phyloP scores from a whole-genome alignment of 2,329 filamentous ascomycete genomes.

The Podosphaera xanthii region DNA sequence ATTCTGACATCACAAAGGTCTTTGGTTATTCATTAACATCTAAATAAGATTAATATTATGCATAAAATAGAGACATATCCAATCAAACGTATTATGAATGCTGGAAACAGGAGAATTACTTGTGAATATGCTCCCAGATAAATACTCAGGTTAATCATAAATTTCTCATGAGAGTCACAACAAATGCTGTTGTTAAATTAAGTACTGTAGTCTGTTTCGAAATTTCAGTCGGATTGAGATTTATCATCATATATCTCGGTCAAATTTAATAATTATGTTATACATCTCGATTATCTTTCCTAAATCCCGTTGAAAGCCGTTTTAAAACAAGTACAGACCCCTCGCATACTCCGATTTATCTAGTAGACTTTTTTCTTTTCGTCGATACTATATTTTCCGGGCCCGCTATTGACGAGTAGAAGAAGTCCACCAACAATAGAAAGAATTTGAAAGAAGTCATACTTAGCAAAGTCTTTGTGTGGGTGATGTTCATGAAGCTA shows the following conservation, averaged over 20 bases:
- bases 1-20: no score
- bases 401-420: conserved; percentile 94
- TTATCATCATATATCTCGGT: conserved; percentile 1
- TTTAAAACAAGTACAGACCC: neutral
- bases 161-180: no score
- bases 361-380: conserved; percentile 99
- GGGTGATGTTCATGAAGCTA: conserved; percentile 94
- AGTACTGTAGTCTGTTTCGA: neutral
- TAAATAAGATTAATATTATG: no score
- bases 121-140: no score
- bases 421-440: conserved; percentile 95
- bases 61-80: no score
- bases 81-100: no score
- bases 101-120: no score
- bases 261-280: neutral
- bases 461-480: conserved; percentile 99
- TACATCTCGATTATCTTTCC: neutral
- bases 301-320: neutral
- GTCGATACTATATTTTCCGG: conserved; percentile 91
- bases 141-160: no score
- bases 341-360: neutral
- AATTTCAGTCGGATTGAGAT: conserved; percentile 5
- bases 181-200: no score
- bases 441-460: conserved; percentile 99
- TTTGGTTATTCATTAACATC: no score